Evolutionary conservation across 208 protist genomes (phyloP).

Genomic region (Trypanosoma boissoni): DNA sequence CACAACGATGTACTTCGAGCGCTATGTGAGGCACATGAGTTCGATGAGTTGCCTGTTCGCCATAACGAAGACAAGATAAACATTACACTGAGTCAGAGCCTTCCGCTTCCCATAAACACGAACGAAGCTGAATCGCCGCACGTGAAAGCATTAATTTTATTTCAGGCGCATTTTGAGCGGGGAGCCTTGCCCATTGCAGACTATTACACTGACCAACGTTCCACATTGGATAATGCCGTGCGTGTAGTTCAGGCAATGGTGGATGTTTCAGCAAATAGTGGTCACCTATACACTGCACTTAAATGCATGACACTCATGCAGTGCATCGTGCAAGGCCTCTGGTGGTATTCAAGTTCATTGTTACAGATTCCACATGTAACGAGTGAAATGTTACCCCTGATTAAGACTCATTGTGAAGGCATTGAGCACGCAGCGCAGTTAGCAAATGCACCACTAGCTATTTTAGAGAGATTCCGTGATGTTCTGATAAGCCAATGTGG

Average conservation of each 20-base stretch:
- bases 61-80: slow-evolving; percentile 99
- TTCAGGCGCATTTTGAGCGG: slow-evolving; percentile 97
- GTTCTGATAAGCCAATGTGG: slow-evolving; percentile 54
- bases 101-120: slow-evolving; percentile 72
- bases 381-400: slow-evolving; percentile 61
- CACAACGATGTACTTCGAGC: slow-evolving; percentile 79
- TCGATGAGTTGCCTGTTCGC: slow-evolving; percentile 95
- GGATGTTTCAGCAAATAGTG: slow-evolving; percentile 94
- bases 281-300: slow-evolving; percentile 87
- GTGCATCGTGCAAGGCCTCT: slow-evolving; percentile 94
- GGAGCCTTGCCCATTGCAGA: slow-evolving; percentile 95
- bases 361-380: slow-evolving; percentile 87
- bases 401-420: slow-evolving; percentile 42
- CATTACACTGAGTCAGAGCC: slow-evolving; percentile 59
- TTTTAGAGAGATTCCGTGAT: slow-evolving; percentile 39
- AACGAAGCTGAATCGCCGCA: slow-evolving; percentile 88
- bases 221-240: slow-evolving; percentile 96
- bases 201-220: slow-evolving; percentile 98
- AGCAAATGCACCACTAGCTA: slow-evolving; percentile 54
- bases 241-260: slow-evolving; percentile 96
- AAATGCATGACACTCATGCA: slow-evolving; percentile 93
- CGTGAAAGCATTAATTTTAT: slow-evolving; percentile 96
- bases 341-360: slow-evolving; percentile 81
- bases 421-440: slow-evolving; percentile 69
- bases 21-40: slow-evolving; percentile 95